phyloP scores from a whole-genome alignment of 2,329 filamentous ascomycete genomes.

The Monilinia polystroma region DNA sequence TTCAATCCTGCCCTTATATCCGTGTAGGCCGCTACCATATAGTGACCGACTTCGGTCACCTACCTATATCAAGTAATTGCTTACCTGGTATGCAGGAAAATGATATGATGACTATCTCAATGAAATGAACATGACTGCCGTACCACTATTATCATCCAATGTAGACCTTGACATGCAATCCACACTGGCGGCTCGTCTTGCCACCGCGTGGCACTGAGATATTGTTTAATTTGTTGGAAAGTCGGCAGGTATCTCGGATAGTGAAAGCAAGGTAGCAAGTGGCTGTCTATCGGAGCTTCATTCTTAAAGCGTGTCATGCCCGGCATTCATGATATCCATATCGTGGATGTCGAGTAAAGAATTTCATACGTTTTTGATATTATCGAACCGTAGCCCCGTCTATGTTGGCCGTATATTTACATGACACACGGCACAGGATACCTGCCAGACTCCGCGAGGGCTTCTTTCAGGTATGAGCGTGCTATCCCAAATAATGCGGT shows the following conservation, averaged over 20 bases:
- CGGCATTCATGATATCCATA: not conserved
- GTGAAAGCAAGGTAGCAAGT: not conserved
- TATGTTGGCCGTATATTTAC: not conserved
- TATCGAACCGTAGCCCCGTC: not conserved
- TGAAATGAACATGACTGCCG: not conserved
- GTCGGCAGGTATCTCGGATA: not conserved
- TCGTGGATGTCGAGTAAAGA: not conserved
- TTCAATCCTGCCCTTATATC: not conserved
- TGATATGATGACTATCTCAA: constrained; percentile 6
- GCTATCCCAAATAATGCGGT: not conserved
- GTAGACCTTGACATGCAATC: constrained; percentile 5
- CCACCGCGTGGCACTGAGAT: not conserved
- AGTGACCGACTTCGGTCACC: not conserved
- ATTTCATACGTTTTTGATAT: constrained; percentile 3
- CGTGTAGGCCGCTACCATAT: not conserved
- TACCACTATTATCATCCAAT: not conserved
- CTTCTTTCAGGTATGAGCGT: not conserved
- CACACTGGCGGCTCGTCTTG: constrained; percentile 3
- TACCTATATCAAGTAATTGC: not conserved
- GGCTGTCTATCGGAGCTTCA: not conserved
- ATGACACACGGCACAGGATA: not conserved
- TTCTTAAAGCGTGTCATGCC: not conserved
- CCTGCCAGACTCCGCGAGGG: not conserved
- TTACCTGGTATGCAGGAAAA: not conserved
- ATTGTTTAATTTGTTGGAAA: not conserved